These are phyloP conservation scores for Ciborinia camelliae DNA, from an alignment of 2,329 filamentous ascomycete species.

Conservation along the genomic window DNA sequence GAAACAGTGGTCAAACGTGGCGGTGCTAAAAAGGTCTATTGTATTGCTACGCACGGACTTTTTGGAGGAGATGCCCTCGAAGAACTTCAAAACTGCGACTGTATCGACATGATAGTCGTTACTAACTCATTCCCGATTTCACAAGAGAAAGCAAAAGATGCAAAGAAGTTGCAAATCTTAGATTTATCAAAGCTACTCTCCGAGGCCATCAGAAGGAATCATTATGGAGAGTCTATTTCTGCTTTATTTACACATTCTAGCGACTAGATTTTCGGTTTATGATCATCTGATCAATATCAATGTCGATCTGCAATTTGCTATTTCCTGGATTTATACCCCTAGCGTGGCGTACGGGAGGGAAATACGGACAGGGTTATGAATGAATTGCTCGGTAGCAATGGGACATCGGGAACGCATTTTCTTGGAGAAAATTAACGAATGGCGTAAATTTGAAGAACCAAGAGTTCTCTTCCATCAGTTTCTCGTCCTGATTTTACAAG, in stretches of 20 bases:
- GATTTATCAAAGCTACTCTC: conserved; percentile 84
- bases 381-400: conserved; percentile 21
- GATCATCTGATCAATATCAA: conserved; percentile 27
- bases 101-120: conserved; percentile 90
- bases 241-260: conserved; percentile 34
- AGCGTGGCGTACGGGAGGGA: conserved; percentile 33
- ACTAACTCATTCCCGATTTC: conserved; percentile 96
- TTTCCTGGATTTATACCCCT: conserved; percentile 20
- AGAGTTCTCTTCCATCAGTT: neutral
- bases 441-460: conserved; percentile 10
- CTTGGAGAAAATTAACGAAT: neutral
- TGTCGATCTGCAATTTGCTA: conserved; percentile 47
- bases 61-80: conserved; percentile 88
- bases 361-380: conserved; percentile 11
- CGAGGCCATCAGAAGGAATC: conserved; percentile 92
- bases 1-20: conserved; percentile 95
- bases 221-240: conserved; percentile 82
- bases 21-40: conserved; percentile 89
- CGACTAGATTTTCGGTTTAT: conserved; percentile 23
- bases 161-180: conserved; percentile 82
- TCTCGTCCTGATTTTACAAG: neutral
- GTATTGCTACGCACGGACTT: conserved; percentile 93
- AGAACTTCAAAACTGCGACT: conserved; percentile 87
- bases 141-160: conserved; percentile 64
- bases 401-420: neutral